These are phyloP conservation scores for Aegilops longissima DNA, from an alignment of 176 grass and related monocot genomes.

Conservation along the genomic window DNA sequence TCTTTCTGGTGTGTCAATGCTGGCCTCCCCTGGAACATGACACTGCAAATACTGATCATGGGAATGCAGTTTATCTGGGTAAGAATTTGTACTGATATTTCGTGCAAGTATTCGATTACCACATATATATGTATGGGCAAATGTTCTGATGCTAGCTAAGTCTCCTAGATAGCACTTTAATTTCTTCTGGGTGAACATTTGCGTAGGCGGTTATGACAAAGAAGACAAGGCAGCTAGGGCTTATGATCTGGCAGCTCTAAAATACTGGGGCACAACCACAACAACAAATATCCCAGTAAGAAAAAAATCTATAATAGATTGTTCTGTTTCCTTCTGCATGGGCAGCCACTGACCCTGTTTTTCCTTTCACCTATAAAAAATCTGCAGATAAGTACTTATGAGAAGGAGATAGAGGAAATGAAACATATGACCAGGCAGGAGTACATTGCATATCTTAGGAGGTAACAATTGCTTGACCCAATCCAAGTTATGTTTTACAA, in stretches of 20 bases:
- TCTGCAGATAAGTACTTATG: slow-evolving; percentile 53
- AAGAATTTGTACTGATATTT: neutral
- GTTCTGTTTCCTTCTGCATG: neutral
- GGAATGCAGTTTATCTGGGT: slow-evolving; percentile 70
- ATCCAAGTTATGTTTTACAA: neutral
- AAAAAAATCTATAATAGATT: neutral
- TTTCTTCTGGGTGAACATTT: neutral
- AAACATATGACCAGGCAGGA: slow-evolving; percentile 78
- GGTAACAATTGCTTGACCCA: slow-evolving; percentile 22
- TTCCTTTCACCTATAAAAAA: neutral
- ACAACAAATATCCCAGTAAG: slow-evolving; percentile 71
- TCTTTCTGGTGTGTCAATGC: neutral
- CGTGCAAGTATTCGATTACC: neutral
- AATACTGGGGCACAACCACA: slow-evolving; percentile 76
- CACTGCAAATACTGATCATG: neutral
- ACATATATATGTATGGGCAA: neutral
- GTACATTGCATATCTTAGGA: slow-evolving; percentile 60
- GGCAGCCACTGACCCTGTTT: neutral
- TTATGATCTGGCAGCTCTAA: slow-evolving; percentile 80
- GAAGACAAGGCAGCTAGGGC: slow-evolving; percentile 74
- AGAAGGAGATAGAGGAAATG: slow-evolving; percentile 69
- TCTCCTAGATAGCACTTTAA: neutral
- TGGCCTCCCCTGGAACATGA: slow-evolving; percentile 7
- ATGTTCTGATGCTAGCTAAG: neutral
- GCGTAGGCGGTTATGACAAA: slow-evolving; percentile 64